phyloP scores from a whole-genome alignment of 305 asterid species.

The Solanum aculeatissimum region DNA sequence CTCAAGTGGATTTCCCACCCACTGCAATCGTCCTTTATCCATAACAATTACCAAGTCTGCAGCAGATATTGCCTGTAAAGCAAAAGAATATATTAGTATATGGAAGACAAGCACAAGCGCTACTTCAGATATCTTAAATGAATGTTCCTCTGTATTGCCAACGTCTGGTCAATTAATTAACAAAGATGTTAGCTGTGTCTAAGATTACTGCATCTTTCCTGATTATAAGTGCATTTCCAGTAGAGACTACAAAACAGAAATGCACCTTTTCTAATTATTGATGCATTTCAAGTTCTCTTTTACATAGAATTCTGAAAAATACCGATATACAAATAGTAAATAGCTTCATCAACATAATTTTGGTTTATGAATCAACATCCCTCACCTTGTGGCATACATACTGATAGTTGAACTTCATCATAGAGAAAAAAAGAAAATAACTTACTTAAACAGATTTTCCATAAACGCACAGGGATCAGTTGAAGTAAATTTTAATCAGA shows the following conservation, averaged over 20 bases:
- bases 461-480: neutral
- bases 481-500: neutral
- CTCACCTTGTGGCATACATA: neutral
- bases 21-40: constrained; percentile 73
- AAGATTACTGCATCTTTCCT: neutral
- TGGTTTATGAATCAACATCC: neutral
- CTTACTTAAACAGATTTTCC: neutral
- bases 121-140: neutral
- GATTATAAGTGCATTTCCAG: neutral
- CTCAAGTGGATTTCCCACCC: constrained; percentile 66
- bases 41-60: constrained; percentile 72
- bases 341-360: neutral
- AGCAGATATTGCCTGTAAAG: constrained; percentile 61
- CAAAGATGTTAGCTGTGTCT: neutral
- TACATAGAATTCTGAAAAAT: neutral
- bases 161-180: neutral
- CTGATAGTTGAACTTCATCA: neutral
- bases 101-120: neutral
- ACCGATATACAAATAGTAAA: neutral
- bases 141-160: neutral
- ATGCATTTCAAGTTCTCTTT: neutral
- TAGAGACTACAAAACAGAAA: neutral
- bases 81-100: neutral
- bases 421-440: neutral
- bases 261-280: neutral